These are phyloP conservation scores for Coemansia sp. DNA, from an alignment of 192 early-diverging fungal species.

Conservation along the genomic window DNA sequence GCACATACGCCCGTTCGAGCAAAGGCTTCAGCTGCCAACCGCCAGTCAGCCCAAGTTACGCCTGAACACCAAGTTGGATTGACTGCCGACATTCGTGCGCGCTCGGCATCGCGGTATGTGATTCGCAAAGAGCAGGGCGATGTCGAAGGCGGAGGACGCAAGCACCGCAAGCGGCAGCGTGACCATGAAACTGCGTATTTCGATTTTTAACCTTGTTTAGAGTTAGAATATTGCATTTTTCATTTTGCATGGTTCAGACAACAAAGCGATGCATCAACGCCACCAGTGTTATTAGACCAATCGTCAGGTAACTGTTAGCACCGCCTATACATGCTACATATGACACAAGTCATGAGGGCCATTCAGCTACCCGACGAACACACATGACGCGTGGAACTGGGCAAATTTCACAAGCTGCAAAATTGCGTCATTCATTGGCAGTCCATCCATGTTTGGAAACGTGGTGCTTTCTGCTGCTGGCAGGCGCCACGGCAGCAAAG, in stretches of 20 bases:
- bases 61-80: constrained; percentile 44
- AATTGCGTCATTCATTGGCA: not conserved
- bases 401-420: not conserved
- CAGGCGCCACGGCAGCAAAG: not conserved
- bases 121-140: constrained; percentile 39
- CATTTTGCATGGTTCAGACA: no score
- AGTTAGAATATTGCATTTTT: not conserved
- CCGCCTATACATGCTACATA: not conserved
- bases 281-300: not conserved
- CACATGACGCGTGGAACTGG: not conserved
- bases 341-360: not conserved
- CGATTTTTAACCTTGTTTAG: not conserved
- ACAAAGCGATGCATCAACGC: no score
- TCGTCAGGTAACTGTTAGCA: not conserved
- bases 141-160: constrained; percentile 38
- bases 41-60: constrained; percentile 22
- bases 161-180: constrained; percentile 32
- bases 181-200: not conserved
- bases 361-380: not conserved
- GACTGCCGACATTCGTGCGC: constrained; percentile 19
- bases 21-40: not conserved
- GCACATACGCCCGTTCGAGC: constrained; percentile 18
- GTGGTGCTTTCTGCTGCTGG: not conserved
- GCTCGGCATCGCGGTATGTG: constrained; percentile 39
- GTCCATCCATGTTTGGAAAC: not conserved